Evolutionary conservation across 495 filamentous ascomycete species (phyloP), one percentile per base, ranked within the genome.

Genomic region (Trichocladium uniseriatum): DNA sequence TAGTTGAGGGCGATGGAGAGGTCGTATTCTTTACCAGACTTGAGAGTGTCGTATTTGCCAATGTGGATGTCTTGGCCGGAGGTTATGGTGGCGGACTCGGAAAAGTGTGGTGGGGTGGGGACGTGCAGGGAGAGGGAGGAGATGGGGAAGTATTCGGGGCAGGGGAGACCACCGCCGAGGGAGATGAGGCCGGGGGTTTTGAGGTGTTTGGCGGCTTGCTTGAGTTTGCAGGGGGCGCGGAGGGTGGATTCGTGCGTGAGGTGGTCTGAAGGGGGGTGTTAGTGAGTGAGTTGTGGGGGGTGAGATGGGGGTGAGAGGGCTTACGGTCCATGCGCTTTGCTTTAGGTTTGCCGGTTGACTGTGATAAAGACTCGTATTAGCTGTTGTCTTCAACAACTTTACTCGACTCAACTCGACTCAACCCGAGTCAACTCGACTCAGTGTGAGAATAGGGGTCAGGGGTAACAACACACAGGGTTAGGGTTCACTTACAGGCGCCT

Each of bases 101-200:
- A 77, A 65, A 94, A 95, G 49, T 74, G 20, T 74, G 86, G 45
- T 67, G 70, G 20, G 19, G 38, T 16, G 10, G 65, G 60, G 11
- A 69, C 57, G 24, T 54, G 56, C 54, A 75, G 53, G 48, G 52
- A 61, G 15, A 75, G 48, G 6, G 59, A 65, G 34, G 65, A 60
- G 48, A 75, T 57, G 35, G 92, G 94, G 62, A 98, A 97, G 73
- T 92, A 86, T 63, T 89, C 82, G 45, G 84, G 75, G 24, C 86
- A 89, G 9, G 92, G 92, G 28, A 98, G 74, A 2, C 92, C 92
- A 52, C 94, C 94, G 48, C 92, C 92, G 11, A 98, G 80, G 5
- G 87, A 92, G 63, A 98, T 91, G 43, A 77, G 60, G 56, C 84
- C 83, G 21, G 85, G 84, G 34, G 69, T 82, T 52, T 82, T 82